A percentile compares a stretch with the other conserved stretches of the same genome.
Evolutionary conservation across 257 asterid species (phyloP).

Genomic region (Plectranthus barbatus): DNA sequence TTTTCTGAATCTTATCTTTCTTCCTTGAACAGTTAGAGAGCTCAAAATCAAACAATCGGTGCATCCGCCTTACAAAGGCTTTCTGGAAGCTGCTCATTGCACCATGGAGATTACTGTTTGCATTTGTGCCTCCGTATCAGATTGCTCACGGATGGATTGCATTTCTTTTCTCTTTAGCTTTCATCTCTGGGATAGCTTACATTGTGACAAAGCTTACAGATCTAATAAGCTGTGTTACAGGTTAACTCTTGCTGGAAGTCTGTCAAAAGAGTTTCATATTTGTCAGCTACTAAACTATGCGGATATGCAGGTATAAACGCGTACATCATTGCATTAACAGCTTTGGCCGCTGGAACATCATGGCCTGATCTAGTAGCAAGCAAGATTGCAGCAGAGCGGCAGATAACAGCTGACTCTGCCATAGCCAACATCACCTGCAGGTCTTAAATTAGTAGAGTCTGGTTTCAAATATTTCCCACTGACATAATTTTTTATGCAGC

Average conservation of each 20-base stretch:
- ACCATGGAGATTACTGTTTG: constrained; percentile 85
- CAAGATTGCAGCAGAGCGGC: constrained; percentile 96
- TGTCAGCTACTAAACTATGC: too few species aligned
- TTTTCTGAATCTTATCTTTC: not conserved
- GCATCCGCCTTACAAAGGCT: constrained; percentile 31
- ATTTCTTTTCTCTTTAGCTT: constrained; percentile 57
- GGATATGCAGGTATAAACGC: not conserved
- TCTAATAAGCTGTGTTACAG: constrained; percentile 82
- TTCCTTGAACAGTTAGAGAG: constrained; percentile 51
- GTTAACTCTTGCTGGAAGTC: constrained; percentile 19
- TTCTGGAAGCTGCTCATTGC: constrained; percentile 56
- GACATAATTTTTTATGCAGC: constrained; percentile 37
- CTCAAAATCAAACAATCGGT: constrained; percentile 34
- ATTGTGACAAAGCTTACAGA: constrained; percentile 75
- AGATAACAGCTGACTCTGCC: constrained; percentile 75
- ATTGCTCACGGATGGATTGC: constrained; percentile 96
- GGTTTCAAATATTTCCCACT: not conserved
- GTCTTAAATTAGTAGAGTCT: not conserved
- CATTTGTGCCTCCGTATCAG: constrained; percentile 83
- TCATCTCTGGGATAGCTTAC: constrained; percentile 84
- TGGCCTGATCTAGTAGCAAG: constrained; percentile 98
- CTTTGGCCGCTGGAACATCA: constrained; percentile 87
- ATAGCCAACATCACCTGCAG: too few species aligned
- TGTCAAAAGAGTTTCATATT: constrained; percentile 4
- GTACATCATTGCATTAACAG: constrained; percentile 76